Base-by-base conservation (phyloP, 257 asterid species). In the Fraxinus excelsior region DNA sequence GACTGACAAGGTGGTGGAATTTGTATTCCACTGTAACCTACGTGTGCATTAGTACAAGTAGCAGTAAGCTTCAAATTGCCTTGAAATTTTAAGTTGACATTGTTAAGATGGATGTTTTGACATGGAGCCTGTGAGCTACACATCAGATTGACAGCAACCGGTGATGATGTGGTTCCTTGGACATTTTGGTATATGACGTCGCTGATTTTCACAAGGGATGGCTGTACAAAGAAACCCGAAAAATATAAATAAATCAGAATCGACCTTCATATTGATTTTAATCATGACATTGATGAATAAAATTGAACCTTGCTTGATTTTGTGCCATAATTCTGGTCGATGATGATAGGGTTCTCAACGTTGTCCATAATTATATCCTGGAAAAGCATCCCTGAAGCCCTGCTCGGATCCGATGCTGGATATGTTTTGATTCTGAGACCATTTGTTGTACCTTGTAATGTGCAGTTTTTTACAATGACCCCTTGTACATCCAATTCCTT, bases 361-460 rank as follows among this genome's bases (percentile, higher is more conserved):
- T 84, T 82, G 11, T 79, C 67, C 92, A 91, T 82, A 18, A 84
- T 64, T 11, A 91, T 82, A 28, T 89, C 88, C n/a, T 64, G 18
- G 84, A 87, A 91, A 11, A 85, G 62, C 79, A 91, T 38, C 29
- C 90, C 91, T 0, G 84, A 60, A 67, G 91, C 96, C 28, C 40
- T 77, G 77, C 91, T 89, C 0, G 90, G 85, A 68, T 32, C 80
- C 32, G 88, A 87, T n/a, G 78, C 85, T 65, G 85, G 71, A 60
- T 78, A 89, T 21, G 96, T 91, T 75, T 91, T 91, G 76, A 91
- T 91, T 74, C 94, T 74, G 16, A 91, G 11, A 10, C 96, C 96
- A 71, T 91, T 89, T 42, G 88, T 84, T 0, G 96, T 91, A 0
- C 91, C 88, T 7, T 67, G 21, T 44, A 91, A 83, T 0, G 94